Percentiles rank a stretch among this genome's conserved stretches.
Evolutionary conservation across 805 yeast genomes (phyloP).

Genomic region (Torulaspora franciscae): DNA sequence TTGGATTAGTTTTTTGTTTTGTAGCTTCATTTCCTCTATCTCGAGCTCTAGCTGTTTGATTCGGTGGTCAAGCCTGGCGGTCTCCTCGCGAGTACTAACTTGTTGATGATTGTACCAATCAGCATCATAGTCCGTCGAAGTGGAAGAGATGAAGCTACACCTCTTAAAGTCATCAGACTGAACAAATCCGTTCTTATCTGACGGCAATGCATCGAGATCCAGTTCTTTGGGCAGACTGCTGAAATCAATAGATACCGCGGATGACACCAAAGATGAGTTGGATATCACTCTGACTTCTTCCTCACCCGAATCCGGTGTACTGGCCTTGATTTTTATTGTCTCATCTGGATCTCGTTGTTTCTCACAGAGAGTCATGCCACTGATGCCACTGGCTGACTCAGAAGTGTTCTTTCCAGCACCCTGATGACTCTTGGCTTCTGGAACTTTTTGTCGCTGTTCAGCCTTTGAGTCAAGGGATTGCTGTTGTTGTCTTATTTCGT

Average conservation of each 20-base stretch:
- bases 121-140: slow-evolving; percentile 30
- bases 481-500: background rate
- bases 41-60: slow-evolving; percentile 34
- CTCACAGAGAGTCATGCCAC: slow-evolving; percentile 20
- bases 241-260: slow-evolving; percentile 13
- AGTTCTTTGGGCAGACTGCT: slow-evolving; percentile 17
- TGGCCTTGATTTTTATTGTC: slow-evolving; percentile 5
- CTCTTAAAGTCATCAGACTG: slow-evolving; percentile 18
- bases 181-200: slow-evolving; percentile 24
- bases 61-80: slow-evolving; percentile 26
- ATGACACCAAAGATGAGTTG: slow-evolving; percentile 11
- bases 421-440: background rate
- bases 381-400: slow-evolving; percentile 8
- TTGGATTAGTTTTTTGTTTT: slow-evolving; percentile 32
- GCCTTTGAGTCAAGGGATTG: background rate
- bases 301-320: background rate
- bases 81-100: slow-evolving; percentile 16
- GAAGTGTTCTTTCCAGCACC: slow-evolving; percentile 9
- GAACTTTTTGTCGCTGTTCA: background rate
- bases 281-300: slow-evolving; percentile 3
- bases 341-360: slow-evolving; percentile 8
- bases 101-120: slow-evolving; percentile 17
- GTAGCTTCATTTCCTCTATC: slow-evolving; percentile 32
- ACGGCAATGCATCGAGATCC: slow-evolving; percentile 20
- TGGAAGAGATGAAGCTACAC: slow-evolving; percentile 33